Base-by-base conservation (phyloP, 2,329 filamentous ascomycete genomes). In the Claviceps sp. region DNA sequence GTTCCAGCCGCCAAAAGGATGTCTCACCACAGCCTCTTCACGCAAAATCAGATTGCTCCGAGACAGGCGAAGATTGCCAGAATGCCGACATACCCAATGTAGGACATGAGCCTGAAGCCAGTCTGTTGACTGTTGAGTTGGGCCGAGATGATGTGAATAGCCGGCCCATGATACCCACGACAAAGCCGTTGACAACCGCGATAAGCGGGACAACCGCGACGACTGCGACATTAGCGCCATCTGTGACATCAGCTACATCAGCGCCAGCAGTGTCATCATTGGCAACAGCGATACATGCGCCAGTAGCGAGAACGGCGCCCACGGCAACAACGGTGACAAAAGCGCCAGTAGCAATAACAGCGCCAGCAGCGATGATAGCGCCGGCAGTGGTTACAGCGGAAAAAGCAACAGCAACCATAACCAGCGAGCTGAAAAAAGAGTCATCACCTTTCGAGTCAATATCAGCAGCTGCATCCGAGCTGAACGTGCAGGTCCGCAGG, bases 11-110 rank as follows among this genome's bases (percentile, higher is more conserved):
- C 37, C 64, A 62, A 17, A 62, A 51, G 30, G 61, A 51, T 24
- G 56, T 46, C 43, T 57, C 52, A 5, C 47, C 57, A 6, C 57
- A 58, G 1, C 59, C 61, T 0, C 61, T 66, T 5, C 57, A 57
- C 1, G 63, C 66, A 5, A 57, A 60, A 4, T 73, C 72, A 2
- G 70, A 74, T 52, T 75, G 72, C 56, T 74, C 73, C n/a, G 71
- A 73, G 49, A 62, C 64, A 34, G 68, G 67, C 24, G 70, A 71
- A 50, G 64, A 70, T 45, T 74, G 72, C 47, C 65, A 69, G 44
- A 70, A 66, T 38, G 64, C 67, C n/a, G 68, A 67, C 22, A 70
- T 71, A 6, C 68, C 69, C 1, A 64, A 68, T 11, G 56, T 71
- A 11, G 66, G 61, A 3, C 59, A 68, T 14, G 65, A 64, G 5